A percentile compares a stretch with the other conserved stretches of the same genome.
phyloP scores from a whole-genome alignment of 768 basidiomycete species.

The Tubosaeta sp. region DNA sequence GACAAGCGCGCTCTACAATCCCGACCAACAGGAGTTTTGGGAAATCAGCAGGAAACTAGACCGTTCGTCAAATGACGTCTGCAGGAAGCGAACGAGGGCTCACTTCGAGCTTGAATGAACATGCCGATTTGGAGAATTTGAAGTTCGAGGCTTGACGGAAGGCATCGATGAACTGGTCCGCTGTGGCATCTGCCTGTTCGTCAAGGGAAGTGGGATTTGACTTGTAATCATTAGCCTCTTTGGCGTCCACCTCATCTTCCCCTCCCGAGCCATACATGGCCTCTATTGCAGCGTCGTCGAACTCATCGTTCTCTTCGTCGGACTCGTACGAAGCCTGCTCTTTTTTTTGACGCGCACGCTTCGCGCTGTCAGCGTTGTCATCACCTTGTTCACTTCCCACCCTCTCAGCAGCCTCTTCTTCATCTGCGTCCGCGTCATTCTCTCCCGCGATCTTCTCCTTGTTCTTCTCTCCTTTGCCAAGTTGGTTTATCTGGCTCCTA shows the following conservation, averaged over 20 bases:
- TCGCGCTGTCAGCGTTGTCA: conserved; percentile 77
- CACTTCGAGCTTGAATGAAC: conserved; percentile 83
- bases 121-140: conserved; percentile 58
- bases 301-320: conserved; percentile 44
- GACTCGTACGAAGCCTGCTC: conserved; percentile 74
- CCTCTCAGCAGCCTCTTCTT: conserved; percentile 44
- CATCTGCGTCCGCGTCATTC: conserved; percentile 49
- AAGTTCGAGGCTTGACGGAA: conserved; percentile 71
- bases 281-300: conserved; percentile 56
- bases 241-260: conserved; percentile 36
- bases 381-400: conserved; percentile 75
- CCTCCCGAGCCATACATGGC: conserved; percentile 53
- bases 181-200: conserved; percentile 40
- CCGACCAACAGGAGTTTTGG: conserved; percentile 94
- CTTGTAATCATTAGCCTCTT: conserved; percentile 20
- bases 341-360: conserved; percentile 64
- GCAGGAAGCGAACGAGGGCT: conserved; percentile 23
- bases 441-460: conserved; percentile 40
- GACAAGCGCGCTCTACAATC: conserved; percentile 84
- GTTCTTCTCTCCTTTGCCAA: conserved; percentile 73
- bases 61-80: not conserved
- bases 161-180: conserved; percentile 50
- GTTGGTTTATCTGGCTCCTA: conserved; percentile 70
- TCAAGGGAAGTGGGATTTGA: conserved; percentile 31
- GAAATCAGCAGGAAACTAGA: conserved; percentile 81